Conservation (phyloP, 345 rosid species). For the Durio zibethinus region DNA sequence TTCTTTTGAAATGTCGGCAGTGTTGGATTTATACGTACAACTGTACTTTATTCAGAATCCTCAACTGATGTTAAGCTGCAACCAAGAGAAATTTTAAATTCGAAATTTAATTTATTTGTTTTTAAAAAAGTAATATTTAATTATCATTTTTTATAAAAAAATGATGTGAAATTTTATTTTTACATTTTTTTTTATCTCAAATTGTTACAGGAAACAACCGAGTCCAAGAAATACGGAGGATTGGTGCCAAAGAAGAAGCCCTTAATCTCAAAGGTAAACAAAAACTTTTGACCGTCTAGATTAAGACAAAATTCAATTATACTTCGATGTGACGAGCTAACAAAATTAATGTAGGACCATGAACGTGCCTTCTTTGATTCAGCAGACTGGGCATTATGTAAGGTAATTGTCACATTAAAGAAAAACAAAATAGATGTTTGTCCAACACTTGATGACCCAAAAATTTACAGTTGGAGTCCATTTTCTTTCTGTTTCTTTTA, state of each 20-base stretch:
- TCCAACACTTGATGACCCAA: no score
- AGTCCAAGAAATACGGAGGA: slow-evolving; percentile 62
- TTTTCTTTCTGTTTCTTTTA: neutral
- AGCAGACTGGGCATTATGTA: slow-evolving; percentile 84
- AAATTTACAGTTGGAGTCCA: neutral
- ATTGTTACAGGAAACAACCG: slow-evolving; percentile 17
- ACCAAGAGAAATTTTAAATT: no score
- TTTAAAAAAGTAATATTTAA: no score
- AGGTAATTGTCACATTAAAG: slow-evolving; percentile 40
- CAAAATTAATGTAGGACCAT: slow-evolving; percentile 41
- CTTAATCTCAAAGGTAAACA: slow-evolving; percentile 54
- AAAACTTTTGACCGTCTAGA: neutral
- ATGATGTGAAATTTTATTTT: no score
- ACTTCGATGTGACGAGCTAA: neutral
- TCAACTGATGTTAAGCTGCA: slow-evolving; percentile 2
- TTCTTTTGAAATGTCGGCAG: slow-evolving; percentile 34
- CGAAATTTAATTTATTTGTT: no score
- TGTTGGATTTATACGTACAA: neutral
- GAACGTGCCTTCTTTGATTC: slow-evolving; percentile 91
- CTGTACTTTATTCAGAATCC: neutral
- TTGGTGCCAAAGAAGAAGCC: slow-evolving; percentile 86
- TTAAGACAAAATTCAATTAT: neutral
- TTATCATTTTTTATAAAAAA: no score
- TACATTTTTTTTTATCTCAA: no score
- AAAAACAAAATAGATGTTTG: neutral